These are phyloP conservation scores for Ustilaginoidea virens DNA, from an alignment of 2,329 filamentous ascomycete species.

Conservation along the genomic window DNA sequence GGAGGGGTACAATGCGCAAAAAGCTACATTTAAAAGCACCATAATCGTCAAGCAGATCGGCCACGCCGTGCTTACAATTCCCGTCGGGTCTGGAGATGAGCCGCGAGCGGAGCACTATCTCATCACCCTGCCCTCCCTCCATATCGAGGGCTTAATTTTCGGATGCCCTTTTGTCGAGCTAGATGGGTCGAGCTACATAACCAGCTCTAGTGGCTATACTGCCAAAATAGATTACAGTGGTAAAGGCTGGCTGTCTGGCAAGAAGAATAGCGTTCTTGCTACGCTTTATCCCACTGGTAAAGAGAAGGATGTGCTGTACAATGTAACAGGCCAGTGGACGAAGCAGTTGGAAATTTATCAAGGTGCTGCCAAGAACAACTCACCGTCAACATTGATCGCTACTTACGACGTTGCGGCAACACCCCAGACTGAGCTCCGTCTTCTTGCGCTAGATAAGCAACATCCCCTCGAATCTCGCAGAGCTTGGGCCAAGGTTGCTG, in stretches of 20 bases:
- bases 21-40: conserved; percentile 83
- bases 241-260: conserved; percentile 87
- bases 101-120: conserved; percentile 54
- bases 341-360: conserved; percentile 67
- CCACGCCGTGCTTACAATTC: conserved; percentile 69
- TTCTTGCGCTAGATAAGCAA: conserved; percentile 63
- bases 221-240: conserved; percentile 86
- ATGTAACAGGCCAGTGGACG: conserved; percentile 82
- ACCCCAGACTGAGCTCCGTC: conserved; percentile 49
- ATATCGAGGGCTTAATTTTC: conserved; percentile 86
- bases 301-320: conserved; percentile 65
- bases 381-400: conserved; percentile 33
- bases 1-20: conserved; percentile 91
- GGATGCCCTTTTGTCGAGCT: conserved; percentile 83
- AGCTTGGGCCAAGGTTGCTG: conserved; percentile 77
- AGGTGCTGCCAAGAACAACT: conserved; percentile 36
- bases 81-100: conserved; percentile 21
- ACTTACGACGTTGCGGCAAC: conserved; percentile 42
- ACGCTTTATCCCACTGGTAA: conserved; percentile 53
- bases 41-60: conserved; percentile 94
- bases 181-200: conserved; percentile 71
- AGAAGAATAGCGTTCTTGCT: conserved; percentile 83
- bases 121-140: conserved; percentile 78
- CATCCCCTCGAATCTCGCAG: conserved; percentile 76
- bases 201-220: conserved; percentile 72